A percentile compares a stretch with the other conserved stretches of the same genome.
Conservation (phyloP, 768 basidiomycete species). For the Boletus edulis region DNA sequence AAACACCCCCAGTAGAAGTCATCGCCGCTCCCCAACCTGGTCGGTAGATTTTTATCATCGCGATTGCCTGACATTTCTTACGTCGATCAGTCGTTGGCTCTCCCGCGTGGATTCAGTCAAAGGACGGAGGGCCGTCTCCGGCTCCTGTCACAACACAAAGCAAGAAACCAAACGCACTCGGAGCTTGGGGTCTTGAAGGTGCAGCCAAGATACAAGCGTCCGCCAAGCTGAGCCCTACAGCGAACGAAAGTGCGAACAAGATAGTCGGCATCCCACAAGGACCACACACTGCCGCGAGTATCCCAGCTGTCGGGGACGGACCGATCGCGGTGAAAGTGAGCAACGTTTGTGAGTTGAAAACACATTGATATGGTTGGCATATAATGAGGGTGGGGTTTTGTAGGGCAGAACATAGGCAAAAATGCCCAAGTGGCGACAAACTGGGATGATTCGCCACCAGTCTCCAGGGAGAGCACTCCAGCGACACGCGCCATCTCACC, state of each 20-base stretch:
- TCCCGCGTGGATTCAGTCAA: constrained; percentile 21
- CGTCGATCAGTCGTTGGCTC: constrained; percentile 30
- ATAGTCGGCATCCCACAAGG: constrained; percentile 2
- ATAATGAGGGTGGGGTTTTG: background rate
- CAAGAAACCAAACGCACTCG: background rate
- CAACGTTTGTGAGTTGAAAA: constrained; percentile 28
- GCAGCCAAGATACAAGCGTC: constrained; percentile 4
- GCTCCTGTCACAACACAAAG: background rate
- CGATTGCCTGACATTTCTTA: constrained; percentile 4
- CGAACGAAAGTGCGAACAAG: constrained; percentile 23
- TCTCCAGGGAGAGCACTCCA: constrained; percentile 20
- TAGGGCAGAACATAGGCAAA: constrained; percentile 16
- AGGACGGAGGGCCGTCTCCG: constrained; percentile 1
- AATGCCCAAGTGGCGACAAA: constrained; percentile 1
- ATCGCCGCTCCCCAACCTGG: constrained; percentile 31
- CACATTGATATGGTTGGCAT: background rate
- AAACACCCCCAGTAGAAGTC: constrained; percentile 22
- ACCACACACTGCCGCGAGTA: background rate
- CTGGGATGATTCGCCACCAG: constrained; percentile 22
- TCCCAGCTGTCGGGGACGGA: constrained; percentile 31
- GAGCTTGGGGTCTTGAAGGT: constrained; percentile 22
- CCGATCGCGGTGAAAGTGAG: constrained; percentile 22
- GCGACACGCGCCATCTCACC: background rate
- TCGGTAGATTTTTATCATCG: constrained; percentile 10
- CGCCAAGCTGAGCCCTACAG: constrained; percentile 11